Conservation (phyloP, 306 rosid genomes). For the Cucurbita argyrosperma region DNA sequence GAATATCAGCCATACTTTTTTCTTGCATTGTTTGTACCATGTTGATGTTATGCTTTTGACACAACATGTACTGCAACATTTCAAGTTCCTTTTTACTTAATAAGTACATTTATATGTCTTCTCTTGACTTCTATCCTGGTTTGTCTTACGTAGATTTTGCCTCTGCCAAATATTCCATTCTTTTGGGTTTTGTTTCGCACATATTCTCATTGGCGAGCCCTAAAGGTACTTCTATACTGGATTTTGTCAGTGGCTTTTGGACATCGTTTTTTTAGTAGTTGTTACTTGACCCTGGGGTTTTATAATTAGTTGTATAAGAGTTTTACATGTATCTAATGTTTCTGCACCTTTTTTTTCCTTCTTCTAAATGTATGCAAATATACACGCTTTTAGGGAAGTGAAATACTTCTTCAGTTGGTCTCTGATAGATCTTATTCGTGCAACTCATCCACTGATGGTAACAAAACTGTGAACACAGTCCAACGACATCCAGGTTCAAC, state of each 20-base stretch:
- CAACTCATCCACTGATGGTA: conserved; percentile 3
- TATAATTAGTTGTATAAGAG: background rate
- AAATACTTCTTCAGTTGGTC: conserved; percentile 64
- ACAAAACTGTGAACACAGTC: conserved; percentile 17
- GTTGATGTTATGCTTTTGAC: background rate
- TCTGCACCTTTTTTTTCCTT: background rate
- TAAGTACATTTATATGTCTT: background rate
- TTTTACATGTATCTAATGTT: background rate
- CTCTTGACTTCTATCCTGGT: conserved; percentile 7
- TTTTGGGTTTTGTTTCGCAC: conserved; percentile 78
- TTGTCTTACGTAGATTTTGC: conserved; percentile 48
- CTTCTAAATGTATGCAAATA: background rate
- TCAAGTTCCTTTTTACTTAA: background rate
- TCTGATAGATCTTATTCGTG: conserved; percentile 28
- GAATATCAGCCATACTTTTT: background rate
- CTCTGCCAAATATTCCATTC: conserved; percentile 80
- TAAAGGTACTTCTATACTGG: conserved; percentile 32
- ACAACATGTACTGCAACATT: background rate
- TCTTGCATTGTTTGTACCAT: background rate
- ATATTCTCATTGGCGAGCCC: conserved; percentile 91
- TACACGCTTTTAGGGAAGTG: conserved; percentile 57
- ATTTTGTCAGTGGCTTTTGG: background rate
- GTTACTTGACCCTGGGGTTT: background rate
- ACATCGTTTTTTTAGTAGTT: background rate
- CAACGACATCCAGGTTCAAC: conserved; percentile 8